Evolutionary conservation across 2,329 filamentous ascomycete species (phyloP), one percentile per base, ranked within the genome.

Genomic region (Botryotinia narcissicola): DNA sequence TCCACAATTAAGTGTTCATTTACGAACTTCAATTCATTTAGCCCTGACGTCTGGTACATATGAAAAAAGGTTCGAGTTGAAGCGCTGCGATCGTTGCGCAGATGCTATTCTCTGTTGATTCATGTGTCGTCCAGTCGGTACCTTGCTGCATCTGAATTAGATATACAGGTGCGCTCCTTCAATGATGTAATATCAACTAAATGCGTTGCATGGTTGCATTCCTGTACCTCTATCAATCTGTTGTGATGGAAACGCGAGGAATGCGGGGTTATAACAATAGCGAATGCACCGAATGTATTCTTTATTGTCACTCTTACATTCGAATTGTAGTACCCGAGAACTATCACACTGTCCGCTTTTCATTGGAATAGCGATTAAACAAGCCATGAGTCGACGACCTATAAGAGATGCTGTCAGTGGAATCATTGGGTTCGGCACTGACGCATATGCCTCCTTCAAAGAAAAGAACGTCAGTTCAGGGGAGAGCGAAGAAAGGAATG

Each of bases 391-490:
- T 37, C 29, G 69, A 48, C 54, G 42, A 0, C 69, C 42, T 3
- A 16, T 71, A 29, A 62, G 42, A 51, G 69, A 71, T 48, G 29
- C 57, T 2, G 57, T 62, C 16, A 60, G 29, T 61, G 51, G 67
- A 1, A 44, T 61, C n/a, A 60, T 70, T 32, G 67, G 67, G 20
- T 14, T 70, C 20, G n/a, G 67, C 16, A 70, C 51, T 14, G 67
- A 70, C 16, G 54, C 57, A 46, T 68, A 72, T 3, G 51, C 70
- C 18, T 32, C 48, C 22, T 67, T 35, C 35, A 67, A 72, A 72
- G 48, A 67, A 20, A 67, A 67, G 61, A 72, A 72, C 46, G 20
- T 37, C 25, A 18, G 16, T 35, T 4, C 20, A 44, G 37, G 8
- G n/a, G 37, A 18, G 37, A 61, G 18, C 5, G 16, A 20, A 70